Conservation (phyloP, 164 flowering plant genomes). For the Piper longum region DNA sequence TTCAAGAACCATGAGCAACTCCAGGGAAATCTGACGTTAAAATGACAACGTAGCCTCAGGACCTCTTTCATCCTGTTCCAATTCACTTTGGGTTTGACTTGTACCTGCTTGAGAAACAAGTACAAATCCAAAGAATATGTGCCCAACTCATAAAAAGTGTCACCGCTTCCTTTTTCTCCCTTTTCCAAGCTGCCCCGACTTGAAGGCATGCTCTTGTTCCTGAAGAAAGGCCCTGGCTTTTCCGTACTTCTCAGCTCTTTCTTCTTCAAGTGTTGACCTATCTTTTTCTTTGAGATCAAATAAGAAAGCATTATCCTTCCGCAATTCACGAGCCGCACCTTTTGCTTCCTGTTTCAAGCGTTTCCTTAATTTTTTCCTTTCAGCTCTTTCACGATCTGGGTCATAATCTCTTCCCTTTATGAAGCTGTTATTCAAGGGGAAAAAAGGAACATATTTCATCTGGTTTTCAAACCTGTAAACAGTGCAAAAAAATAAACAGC, state of each 20-base stretch:
- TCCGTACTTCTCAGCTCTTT: constrained; percentile 58
- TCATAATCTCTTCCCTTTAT: constrained; percentile 98
- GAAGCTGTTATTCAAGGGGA: constrained; percentile 37
- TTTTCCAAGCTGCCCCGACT: constrained; percentile 86
- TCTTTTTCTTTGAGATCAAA: constrained; percentile 48
- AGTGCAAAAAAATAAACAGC: neutral
- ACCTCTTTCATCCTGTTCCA: too few species aligned
- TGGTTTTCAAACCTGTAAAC: neutral
- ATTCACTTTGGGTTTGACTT: too few species aligned
- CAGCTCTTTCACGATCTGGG: constrained; percentile 80
- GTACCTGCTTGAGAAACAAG: too few species aligned
- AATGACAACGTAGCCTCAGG: too few species aligned
- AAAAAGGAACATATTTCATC: too few species aligned
- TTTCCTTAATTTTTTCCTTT: constrained; percentile 57
- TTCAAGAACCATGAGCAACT: too few species aligned
- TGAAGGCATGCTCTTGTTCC: constrained; percentile 90
- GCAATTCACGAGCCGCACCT: constrained; percentile 79
- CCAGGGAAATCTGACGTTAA: too few species aligned
- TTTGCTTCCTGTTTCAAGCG: constrained; percentile 46
- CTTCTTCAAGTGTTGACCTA: constrained; percentile 35
- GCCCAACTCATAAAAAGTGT: neutral
- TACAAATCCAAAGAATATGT: too few species aligned
- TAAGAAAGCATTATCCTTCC: constrained; percentile 75
- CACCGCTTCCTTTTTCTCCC: constrained; percentile 48
- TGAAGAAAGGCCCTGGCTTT: constrained; percentile 67